Conservation (phyloP, 225 moss, liverwort and hornwort species). For the Marchantia paleacea region DNA sequence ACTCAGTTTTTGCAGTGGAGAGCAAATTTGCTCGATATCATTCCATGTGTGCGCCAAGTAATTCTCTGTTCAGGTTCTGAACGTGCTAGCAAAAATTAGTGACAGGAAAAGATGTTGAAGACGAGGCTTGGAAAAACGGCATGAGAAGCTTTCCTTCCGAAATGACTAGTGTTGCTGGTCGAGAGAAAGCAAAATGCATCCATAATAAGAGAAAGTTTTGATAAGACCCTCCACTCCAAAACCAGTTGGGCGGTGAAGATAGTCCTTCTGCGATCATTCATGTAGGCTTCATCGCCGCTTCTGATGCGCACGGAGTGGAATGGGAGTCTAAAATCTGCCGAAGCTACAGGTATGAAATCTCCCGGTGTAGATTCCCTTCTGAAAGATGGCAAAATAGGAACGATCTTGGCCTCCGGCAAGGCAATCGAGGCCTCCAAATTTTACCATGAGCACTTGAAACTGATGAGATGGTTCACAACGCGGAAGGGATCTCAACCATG, state of each 20-base stretch:
- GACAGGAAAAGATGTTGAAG: neutral
- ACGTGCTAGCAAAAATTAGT: neutral
- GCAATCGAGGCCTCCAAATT: slow-evolving; percentile 19
- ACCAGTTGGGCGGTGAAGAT: slow-evolving; percentile 18
- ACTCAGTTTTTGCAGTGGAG: no score
- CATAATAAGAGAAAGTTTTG: slow-evolving; percentile 44
- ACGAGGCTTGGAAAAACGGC: neutral
- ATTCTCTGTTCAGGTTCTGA: neutral
- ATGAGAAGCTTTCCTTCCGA: slow-evolving; percentile 21
- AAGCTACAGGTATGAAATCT: slow-evolving; percentile 1
- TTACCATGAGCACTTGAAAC: slow-evolving; percentile 26
- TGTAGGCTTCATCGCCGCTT: neutral
- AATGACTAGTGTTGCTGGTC: slow-evolving; percentile 11
- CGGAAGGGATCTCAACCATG: slow-evolving; percentile 14
- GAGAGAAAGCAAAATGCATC: slow-evolving; percentile 32
- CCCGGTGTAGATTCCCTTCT: slow-evolving; percentile 13
- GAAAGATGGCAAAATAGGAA: slow-evolving; percentile 26
- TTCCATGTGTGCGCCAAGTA: neutral
- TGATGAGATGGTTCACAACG: slow-evolving; percentile 29
- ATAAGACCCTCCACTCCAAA: no score
- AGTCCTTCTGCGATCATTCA: neutral
- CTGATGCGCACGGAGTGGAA: no score
- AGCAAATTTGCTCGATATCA: neutral
- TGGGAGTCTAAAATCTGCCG: slow-evolving; percentile 24
- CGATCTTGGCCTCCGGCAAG: slow-evolving; percentile 8